These are phyloP conservation scores for Carnegiea gigantea DNA, from an alignment of 179 eudicot genomes.

Conservation along the genomic window DNA sequence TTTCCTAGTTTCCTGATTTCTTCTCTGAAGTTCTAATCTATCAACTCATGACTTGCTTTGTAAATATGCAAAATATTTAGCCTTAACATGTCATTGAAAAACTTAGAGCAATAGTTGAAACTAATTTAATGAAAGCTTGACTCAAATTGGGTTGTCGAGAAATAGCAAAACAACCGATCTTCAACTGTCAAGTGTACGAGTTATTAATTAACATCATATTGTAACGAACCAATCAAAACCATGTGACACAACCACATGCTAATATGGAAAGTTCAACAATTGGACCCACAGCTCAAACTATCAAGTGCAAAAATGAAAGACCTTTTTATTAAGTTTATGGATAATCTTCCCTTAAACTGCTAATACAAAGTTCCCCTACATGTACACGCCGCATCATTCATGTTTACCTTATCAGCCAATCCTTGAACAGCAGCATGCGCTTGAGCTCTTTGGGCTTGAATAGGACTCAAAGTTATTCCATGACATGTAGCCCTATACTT, in stretches of 20 bases:
- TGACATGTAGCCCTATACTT: conserved; percentile 64
- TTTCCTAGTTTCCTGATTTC: too few relatives aligned
- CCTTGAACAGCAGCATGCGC: conserved; percentile 80
- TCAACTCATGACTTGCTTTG: background rate
- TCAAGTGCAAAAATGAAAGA: too few relatives aligned
- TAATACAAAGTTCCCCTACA: too few relatives aligned
- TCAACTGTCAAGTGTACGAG: background rate
- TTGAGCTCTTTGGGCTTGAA: conserved; percentile 89
- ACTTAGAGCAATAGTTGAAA: background rate
- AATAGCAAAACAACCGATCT: background rate
- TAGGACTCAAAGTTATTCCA: conserved; percentile 90
- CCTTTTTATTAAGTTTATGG: too few relatives aligned
- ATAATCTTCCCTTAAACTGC: too few relatives aligned
- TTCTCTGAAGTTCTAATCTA: too few relatives aligned
- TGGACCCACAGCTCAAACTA: too few relatives aligned
- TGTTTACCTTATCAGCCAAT: conserved; percentile 62
- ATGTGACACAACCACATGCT: too few relatives aligned
- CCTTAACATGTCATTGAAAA: background rate
- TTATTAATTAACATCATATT: background rate
- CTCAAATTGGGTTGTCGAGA: background rate
- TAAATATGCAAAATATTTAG: background rate
- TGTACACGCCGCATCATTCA: background rate
- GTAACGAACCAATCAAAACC: too few relatives aligned
- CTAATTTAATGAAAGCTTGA: background rate
- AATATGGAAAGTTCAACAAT: background rate